Percentiles rank a stretch among this genome's conserved stretches.
Conservation (phyloP, 1,284 basidiomycete genomes). For the Trichosporon sp. region DNA sequence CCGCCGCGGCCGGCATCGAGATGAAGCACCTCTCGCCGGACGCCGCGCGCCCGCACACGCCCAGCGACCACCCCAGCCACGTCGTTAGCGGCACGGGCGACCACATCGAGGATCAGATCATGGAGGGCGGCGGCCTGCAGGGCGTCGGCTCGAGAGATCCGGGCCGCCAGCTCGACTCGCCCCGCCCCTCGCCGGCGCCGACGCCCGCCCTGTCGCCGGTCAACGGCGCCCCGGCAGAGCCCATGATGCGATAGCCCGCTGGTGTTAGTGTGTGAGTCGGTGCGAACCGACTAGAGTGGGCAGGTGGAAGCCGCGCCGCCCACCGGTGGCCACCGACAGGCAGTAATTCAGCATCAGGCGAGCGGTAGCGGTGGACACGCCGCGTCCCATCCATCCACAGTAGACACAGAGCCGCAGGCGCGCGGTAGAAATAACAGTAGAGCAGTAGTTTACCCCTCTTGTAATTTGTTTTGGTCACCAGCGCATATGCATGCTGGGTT, state of each 20-base stretch:
- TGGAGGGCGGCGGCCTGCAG: constrained; percentile 49
- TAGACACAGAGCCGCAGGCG: not conserved
- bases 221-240: not conserved
- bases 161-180: constrained; percentile 14
- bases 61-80: constrained; percentile 11
- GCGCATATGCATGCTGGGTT: not conserved
- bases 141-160: constrained; percentile 33
- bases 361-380: no score
- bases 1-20: constrained; percentile 18
- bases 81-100: constrained; percentile 41
- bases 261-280: not conserved
- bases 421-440: not conserved
- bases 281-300: no score
- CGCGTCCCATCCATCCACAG: not conserved
- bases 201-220: not conserved
- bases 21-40: not conserved
- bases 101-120: constrained; percentile 48
- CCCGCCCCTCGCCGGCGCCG: not conserved
- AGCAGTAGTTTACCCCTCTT: not conserved
- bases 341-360: no score
- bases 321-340: no score
- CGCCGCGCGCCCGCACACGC: constrained; percentile 8
- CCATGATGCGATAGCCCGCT: not conserved
- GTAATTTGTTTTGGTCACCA: not conserved
- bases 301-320: no score